Evolutionary conservation across 2,329 filamentous ascomycete genomes (phyloP).

Genomic region (Aspergillus fumigatiaffinis): DNA sequence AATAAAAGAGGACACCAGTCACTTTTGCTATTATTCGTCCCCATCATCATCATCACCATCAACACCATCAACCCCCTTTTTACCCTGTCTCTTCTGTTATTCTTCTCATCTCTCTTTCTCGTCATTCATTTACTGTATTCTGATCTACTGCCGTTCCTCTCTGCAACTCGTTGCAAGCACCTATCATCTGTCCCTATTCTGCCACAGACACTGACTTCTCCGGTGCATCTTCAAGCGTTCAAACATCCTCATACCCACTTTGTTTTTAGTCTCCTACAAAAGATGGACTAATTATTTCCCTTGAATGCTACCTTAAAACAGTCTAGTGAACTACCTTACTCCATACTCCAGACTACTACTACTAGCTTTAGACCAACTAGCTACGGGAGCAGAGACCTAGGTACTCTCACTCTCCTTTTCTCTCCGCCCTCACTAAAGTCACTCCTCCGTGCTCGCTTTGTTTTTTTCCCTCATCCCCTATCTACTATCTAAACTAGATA

Average conservation of each 20-base stretch:
- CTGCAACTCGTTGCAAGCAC: no score
- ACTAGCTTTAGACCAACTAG: neutral
- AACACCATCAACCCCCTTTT: constrained; percentile 15
- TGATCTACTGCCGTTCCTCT: neutral
- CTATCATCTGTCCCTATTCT: neutral
- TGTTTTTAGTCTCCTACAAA: constrained; percentile 1
- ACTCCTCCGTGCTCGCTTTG: neutral
- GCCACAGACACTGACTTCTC: neutral
- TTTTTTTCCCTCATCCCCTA: neutral
- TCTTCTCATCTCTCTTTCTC: neutral
- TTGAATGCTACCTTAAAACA: neutral
- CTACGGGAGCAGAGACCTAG: neutral
- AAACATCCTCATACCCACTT: neutral
- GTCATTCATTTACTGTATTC: neutral
- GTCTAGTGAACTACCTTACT: neutral
- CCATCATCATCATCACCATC: no score
- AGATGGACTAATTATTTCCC: neutral
- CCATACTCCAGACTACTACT: neutral
- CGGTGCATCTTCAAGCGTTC: neutral
- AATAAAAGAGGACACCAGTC: neutral
- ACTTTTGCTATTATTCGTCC: neutral
- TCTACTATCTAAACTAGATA: neutral
- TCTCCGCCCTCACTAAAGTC: neutral
- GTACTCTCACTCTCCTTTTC: neutral
- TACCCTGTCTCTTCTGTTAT: neutral